Conservation (phyloP, 2,329 filamentous ascomycete species). For the Byssothecium circinans region DNA sequence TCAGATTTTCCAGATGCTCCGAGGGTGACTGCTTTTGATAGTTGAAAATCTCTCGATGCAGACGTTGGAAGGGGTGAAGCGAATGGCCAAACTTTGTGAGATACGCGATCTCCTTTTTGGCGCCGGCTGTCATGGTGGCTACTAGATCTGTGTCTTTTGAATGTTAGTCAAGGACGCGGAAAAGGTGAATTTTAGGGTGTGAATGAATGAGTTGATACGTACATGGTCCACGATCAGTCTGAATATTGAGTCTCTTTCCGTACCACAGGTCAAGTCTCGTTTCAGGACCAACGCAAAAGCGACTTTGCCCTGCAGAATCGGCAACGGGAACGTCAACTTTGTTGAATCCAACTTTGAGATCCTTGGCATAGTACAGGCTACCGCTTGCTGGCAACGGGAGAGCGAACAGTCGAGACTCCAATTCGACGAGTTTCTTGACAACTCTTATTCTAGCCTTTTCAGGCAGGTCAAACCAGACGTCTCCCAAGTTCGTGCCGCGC, state of each 20-base stretch:
- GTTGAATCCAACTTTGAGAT: slow-evolving; percentile 8
- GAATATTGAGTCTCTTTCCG: slow-evolving; percentile 27
- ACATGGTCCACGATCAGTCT: slow-evolving; percentile 38
- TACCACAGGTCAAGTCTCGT: slow-evolving; percentile 32
- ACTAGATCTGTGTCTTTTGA: slow-evolving; percentile 25
- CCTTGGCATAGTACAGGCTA: slow-evolving; percentile 33
- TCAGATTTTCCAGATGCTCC: slow-evolving; percentile 30
- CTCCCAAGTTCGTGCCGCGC: slow-evolving; percentile 35
- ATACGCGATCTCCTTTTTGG: slow-evolving; percentile 37
- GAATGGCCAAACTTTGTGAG: slow-evolving; percentile 30
- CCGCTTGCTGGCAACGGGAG: slow-evolving; percentile 36
- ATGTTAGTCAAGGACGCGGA: slow-evolving; percentile 15
- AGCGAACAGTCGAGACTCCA: slow-evolving; percentile 30
- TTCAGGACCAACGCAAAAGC: slow-evolving; percentile 36
- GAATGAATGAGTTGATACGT: slow-evolving; percentile 16
- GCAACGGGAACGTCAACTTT: slow-evolving; percentile 18
- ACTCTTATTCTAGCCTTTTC: slow-evolving; percentile 26
- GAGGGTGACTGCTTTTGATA: slow-evolving; percentile 31
- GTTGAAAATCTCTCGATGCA: slow-evolving; percentile 35
- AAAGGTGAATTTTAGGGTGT: not conserved
- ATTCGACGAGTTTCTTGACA: slow-evolving; percentile 28
- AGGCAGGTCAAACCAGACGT: slow-evolving; percentile 34
- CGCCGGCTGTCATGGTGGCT: slow-evolving; percentile 30
- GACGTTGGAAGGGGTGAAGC: slow-evolving; percentile 35
- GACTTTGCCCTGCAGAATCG: slow-evolving; percentile 5